Conservation (phyloP, 495 filamentous ascomycete species). For the Aspergillus homomorphus region DNA sequence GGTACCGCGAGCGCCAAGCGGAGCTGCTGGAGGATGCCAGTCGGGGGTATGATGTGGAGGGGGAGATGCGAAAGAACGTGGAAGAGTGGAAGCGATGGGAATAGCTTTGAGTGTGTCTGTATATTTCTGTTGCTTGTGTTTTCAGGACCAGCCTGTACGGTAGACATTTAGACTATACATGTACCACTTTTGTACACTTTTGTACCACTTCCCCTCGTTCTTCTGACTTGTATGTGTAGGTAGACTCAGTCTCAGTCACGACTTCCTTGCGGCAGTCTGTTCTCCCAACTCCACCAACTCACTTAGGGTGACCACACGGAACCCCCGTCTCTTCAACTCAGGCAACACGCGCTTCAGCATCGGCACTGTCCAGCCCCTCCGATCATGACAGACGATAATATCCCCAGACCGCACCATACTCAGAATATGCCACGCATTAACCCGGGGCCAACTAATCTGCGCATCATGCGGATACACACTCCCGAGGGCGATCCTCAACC, state of each 20-base stretch:
- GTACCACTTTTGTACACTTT: neutral
- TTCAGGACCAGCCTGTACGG: constrained; percentile 4
- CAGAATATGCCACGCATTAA: constrained; percentile 78
- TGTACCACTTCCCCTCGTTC: too few relatives aligned
- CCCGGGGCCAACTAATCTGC: constrained; percentile 60
- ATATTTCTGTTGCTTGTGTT: constrained; percentile 11
- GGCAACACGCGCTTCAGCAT: constrained; percentile 72
- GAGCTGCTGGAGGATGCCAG: constrained; percentile 41
- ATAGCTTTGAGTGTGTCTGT: constrained; percentile 21
- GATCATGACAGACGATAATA: constrained; percentile 80
- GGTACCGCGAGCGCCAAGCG: constrained; percentile 44
- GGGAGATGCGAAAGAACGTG: constrained; percentile 44
- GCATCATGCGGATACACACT: constrained; percentile 86
- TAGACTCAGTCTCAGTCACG: too few relatives aligned
- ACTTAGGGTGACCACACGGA: constrained; percentile 64
- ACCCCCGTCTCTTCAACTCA: constrained; percentile 64
- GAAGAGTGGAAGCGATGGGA: constrained; percentile 57
- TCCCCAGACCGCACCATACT: constrained; percentile 73
- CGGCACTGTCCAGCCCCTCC: constrained; percentile 71
- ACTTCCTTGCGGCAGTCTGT: constrained; percentile 1
- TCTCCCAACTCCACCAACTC: constrained; percentile 49
- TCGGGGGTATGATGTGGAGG: constrained; percentile 45
- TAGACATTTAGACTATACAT: neutral
- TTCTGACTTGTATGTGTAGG: too few relatives aligned
- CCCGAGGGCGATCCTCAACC: constrained; percentile 69